Conservation (phyloP, 257 asterid species). For the Agastache rugosa region DNA sequence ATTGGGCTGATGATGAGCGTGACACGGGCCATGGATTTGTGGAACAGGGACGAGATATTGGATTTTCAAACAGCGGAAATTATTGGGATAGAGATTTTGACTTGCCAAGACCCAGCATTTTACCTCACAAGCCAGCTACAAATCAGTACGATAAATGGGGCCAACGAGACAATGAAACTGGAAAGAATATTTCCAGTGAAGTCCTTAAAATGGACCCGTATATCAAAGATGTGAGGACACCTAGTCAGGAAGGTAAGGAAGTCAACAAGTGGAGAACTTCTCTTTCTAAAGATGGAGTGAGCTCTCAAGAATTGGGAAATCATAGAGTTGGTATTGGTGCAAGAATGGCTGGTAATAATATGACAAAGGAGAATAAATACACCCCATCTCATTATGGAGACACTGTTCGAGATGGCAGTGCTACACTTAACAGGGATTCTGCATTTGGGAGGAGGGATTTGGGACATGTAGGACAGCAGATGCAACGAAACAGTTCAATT, state of each 20-base stretch:
- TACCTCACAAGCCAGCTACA: slow-evolving; percentile 64
- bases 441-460: slow-evolving; percentile 60
- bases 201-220: slow-evolving; percentile 57
- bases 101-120: slow-evolving; percentile 65
- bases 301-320: slow-evolving; percentile 46
- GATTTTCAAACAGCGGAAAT: slow-evolving; percentile 62
- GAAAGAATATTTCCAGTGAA: slow-evolving; percentile 59
- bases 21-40: slow-evolving; percentile 83
- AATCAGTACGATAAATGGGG: slow-evolving; percentile 63
- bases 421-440: slow-evolving; percentile 53
- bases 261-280: slow-evolving; percentile 65
- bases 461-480: slow-evolving; percentile 52
- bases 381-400: slow-evolving; percentile 53
- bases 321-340: slow-evolving; percentile 47
- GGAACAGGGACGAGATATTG: slow-evolving; percentile 68
- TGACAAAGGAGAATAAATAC: slow-evolving; percentile 58
- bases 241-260: slow-evolving; percentile 68
- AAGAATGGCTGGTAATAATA: slow-evolving; percentile 46
- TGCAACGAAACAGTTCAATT: slow-evolving; percentile 51
- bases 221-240: slow-evolving; percentile 54
- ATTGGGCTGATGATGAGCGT: slow-evolving; percentile 99
- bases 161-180: slow-evolving; percentile 68
- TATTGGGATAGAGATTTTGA: slow-evolving; percentile 88
- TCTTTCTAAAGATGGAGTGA: slow-evolving; percentile 49
- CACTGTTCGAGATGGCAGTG: slow-evolving; percentile 44